Evolutionary conservation across 495 filamentous ascomycete species (phyloP).

Genomic region (Trypethelium eluteriae): DNA sequence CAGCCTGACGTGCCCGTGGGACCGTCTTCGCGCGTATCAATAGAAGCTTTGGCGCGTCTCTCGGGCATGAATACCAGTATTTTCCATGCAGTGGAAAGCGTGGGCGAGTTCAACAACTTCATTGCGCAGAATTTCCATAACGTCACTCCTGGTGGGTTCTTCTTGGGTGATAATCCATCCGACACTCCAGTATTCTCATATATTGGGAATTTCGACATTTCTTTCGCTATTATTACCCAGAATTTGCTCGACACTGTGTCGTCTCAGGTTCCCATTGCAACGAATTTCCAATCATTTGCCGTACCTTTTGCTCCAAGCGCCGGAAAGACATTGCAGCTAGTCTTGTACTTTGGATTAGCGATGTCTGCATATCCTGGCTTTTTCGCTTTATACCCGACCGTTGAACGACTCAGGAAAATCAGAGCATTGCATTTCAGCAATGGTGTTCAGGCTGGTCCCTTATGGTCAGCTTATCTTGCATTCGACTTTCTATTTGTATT

Average conservation of each 20-base stretch:
- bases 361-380: constrained; percentile 73
- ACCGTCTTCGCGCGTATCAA: constrained; percentile 46
- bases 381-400: constrained; percentile 76
- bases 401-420: constrained; percentile 68
- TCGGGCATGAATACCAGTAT: not conserved
- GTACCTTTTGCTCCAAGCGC: constrained; percentile 54
- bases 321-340: constrained; percentile 67
- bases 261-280: constrained; percentile 57
- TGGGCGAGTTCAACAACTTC: constrained; percentile 59
- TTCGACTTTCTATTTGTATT: constrained; percentile 73
- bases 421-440: constrained; percentile 82
- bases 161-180: constrained; percentile 49
- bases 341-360: constrained; percentile 70
- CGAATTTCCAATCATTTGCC: constrained; percentile 62
- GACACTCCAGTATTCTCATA: constrained; percentile 54
- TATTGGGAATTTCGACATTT: constrained; percentile 44
- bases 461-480: constrained; percentile 54
- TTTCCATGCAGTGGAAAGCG: constrained; percentile 53
- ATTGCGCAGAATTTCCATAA: constrained; percentile 53
- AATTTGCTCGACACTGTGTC: constrained; percentile 62
- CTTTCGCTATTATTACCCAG: constrained; percentile 56
- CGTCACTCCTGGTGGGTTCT: constrained; percentile 69
- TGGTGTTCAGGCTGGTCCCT: constrained; percentile 33
- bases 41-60: constrained; percentile 27
- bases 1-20: constrained; percentile 53